A percentile compares a stretch with the other conserved stretches of the same genome.
phyloP scores from a whole-genome alignment of 192 early-diverging fungal species.

The Funneliformis geosporum region DNA sequence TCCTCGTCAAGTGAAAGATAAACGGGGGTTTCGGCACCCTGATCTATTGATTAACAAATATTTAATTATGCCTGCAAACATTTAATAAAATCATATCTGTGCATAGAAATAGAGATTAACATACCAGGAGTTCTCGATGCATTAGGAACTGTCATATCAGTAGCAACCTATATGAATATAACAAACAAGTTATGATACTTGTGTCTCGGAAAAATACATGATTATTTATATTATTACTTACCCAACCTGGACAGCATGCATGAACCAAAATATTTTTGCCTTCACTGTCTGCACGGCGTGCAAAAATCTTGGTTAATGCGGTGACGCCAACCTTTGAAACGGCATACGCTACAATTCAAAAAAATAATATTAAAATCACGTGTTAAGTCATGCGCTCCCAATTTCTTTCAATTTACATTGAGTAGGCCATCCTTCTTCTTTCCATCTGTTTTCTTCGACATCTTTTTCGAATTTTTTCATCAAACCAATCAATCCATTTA shows the following conservation, averaged over 20 bases:
- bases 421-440: conserved; percentile 24
- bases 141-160: conserved; percentile 17
- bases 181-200: not conserved
- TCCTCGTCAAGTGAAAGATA: conserved; percentile 27
- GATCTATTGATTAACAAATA: conserved; percentile 6
- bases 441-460: conserved; percentile 9
- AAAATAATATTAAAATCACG: not conserved
- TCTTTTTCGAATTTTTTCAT: conserved; percentile 23
- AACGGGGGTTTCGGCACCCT: conserved; percentile 27
- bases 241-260: conserved; percentile 31
- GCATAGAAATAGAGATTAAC: not conserved
- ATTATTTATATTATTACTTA: not conserved
- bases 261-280: conserved; percentile 24
- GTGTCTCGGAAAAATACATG: not conserved
- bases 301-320: not conserved
- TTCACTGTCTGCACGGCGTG: conserved; percentile 16
- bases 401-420: conserved; percentile 13
- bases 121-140: conserved; percentile 17
- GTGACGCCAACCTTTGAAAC: conserved; percentile 17
- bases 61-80: not conserved
- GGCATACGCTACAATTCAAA: conserved; percentile 9
- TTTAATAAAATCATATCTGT: not conserved
- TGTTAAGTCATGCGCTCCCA: not conserved
- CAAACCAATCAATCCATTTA: conserved; percentile 15
- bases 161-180: conserved; percentile 12